Percentiles rank a stretch among this genome's conserved stretches.
phyloP scores from a whole-genome alignment of 2,329 filamentous ascomycete genomes.

The Curvularia spicifera region DNA sequence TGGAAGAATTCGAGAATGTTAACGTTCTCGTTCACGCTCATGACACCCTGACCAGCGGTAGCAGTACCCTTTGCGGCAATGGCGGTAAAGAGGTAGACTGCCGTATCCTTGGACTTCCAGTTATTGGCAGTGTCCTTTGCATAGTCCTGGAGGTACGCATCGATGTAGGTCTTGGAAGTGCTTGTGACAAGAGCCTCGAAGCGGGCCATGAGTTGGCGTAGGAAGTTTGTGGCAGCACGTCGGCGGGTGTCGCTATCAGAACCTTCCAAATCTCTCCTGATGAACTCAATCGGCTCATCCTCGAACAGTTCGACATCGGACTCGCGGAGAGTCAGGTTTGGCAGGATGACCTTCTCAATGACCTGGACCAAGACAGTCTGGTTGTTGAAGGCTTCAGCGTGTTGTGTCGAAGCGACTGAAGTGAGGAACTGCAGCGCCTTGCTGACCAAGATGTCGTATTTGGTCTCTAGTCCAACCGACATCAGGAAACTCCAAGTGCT shows the following conservation, averaged over 20 bases:
- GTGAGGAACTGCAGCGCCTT: constrained; percentile 94
- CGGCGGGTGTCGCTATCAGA: constrained; percentile 94
- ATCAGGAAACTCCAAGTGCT: constrained; percentile 93
- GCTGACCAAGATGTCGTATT: constrained; percentile 94
- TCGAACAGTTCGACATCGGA: constrained; percentile 96
- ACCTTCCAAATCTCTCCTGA: constrained; percentile 90
- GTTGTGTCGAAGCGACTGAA: constrained; percentile 77
- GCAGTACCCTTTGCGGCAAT: constrained; percentile 91
- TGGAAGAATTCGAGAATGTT: constrained; percentile 96
- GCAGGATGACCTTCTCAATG: constrained; percentile 93
- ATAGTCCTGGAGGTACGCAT: constrained; percentile 79
- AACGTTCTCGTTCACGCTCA: constrained; percentile 80
- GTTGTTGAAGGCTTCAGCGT: constrained; percentile 85
- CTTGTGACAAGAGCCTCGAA: constrained; percentile 85
- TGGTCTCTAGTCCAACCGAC: constrained; percentile 82
- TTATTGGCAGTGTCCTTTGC: constrained; percentile 69
- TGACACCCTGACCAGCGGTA: constrained; percentile 87
- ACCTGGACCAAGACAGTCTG: constrained; percentile 81
- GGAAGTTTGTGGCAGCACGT: constrained; percentile 91
- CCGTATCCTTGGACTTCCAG: constrained; percentile 98
- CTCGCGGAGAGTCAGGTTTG: constrained; percentile 89
- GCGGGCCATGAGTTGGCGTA: constrained; percentile 84
- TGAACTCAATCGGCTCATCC: constrained; percentile 98
- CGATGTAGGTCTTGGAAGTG: constrained; percentile 86
- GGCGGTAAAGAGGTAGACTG: constrained; percentile 94